Conservation (phyloP, 805 yeast genomes). For the Starmerella riodocensis region DNA sequence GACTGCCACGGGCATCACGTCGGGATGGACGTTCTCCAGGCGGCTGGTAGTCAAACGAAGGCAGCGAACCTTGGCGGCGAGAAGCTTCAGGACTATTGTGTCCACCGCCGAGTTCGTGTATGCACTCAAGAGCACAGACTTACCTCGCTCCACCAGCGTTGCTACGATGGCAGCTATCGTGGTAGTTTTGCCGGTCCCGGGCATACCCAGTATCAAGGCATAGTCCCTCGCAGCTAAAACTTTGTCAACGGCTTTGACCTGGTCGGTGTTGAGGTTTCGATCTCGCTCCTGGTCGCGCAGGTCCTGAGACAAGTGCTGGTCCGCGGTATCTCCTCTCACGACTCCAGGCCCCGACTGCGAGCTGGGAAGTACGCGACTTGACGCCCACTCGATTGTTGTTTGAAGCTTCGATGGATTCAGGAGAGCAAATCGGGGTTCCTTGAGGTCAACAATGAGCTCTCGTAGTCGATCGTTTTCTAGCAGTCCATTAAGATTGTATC, state of each 20-base stretch:
- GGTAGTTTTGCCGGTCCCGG: constrained; percentile 94
- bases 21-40: constrained; percentile 41
- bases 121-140: constrained; percentile 64
- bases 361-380: constrained; percentile 7
- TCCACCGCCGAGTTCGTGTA: constrained; percentile 96
- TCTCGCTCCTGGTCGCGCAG: neutral
- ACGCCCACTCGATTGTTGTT: constrained; percentile 13
- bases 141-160: constrained; percentile 44
- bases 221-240: constrained; percentile 60
- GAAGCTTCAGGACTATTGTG: constrained; percentile 68
- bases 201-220: constrained; percentile 84
- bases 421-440: constrained; percentile 7
- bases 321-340: no score
- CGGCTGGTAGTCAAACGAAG: constrained; percentile 51
- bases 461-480: constrained; percentile 37
- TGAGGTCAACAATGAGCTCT: constrained; percentile 38
- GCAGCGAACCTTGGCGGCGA: constrained; percentile 36
- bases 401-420: constrained; percentile 6
- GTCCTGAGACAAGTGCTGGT: neutral
- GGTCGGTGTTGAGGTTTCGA: constrained; percentile 51
- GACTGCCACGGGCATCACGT: constrained; percentile 34
- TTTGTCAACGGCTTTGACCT: constrained; percentile 50
- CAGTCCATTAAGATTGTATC: constrained; percentile 61
- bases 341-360: neutral
- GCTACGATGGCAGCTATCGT: constrained; percentile 66